phyloP scores from a whole-genome alignment of 1,139 yeast genomes.

The Suhomyces bribrorum region DNA sequence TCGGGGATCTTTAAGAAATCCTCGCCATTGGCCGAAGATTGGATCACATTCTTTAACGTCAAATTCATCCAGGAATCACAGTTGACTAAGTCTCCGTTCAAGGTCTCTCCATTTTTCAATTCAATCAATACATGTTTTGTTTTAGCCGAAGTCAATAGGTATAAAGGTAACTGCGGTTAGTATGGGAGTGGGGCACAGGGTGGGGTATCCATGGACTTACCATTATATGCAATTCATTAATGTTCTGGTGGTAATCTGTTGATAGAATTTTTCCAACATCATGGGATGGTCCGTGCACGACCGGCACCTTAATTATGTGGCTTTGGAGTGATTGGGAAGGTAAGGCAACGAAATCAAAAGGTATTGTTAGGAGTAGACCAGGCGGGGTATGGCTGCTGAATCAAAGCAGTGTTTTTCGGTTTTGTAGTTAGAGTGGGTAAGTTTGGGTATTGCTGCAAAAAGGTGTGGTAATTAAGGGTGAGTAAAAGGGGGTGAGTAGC shows the following conservation, averaged over 20 bases:
- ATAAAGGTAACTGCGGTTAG: constrained; percentile 73
- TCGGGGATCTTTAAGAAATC: constrained; percentile 70
- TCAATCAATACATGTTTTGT: constrained; percentile 88
- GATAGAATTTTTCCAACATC: constrained; percentile 12
- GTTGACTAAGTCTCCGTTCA: constrained; percentile 80
- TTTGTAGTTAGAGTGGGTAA: too few relatives aligned
- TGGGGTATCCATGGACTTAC: constrained; percentile 5
- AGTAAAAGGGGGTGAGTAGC: too few relatives aligned
- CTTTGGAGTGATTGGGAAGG: not conserved
- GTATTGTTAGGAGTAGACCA: too few relatives aligned
- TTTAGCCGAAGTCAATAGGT: constrained; percentile 86
- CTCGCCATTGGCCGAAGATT: constrained; percentile 69
- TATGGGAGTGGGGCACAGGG: constrained; percentile 6
- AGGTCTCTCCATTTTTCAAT: constrained; percentile 87
- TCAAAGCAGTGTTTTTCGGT: too few relatives aligned
- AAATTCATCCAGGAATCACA: constrained; percentile 98
- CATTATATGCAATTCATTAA: constrained; percentile 13
- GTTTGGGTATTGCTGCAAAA: too few relatives aligned
- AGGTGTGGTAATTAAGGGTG: too few relatives aligned
- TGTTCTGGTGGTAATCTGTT: not conserved
- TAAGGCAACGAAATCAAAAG: not conserved
- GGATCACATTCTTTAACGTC: constrained; percentile 76
- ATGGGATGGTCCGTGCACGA: constrained; percentile 6
- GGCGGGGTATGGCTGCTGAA: too few relatives aligned
- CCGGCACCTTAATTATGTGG: not conserved